phyloP scores from a whole-genome alignment of 805 yeast species.

The Maudiozyma bulderi region DNA sequence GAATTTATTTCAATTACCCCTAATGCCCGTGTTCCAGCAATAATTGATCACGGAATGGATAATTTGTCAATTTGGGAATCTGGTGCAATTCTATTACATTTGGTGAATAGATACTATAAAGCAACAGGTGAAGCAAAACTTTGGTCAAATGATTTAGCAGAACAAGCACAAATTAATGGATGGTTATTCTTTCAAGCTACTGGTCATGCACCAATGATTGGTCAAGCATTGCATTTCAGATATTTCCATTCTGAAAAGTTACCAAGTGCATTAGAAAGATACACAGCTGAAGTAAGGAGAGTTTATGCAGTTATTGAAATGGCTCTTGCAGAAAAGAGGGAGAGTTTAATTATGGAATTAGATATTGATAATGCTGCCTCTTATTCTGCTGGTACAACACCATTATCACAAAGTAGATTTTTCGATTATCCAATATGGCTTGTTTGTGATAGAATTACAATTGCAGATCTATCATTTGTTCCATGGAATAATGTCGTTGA shows the following conservation, averaged over 20 bases:
- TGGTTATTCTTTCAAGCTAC: conserved; percentile 95
- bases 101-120: conserved; percentile 57
- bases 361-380: conserved; percentile 83
- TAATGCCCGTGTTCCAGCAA: conserved; percentile 90
- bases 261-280: conserved; percentile 82
- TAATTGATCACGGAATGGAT: conserved; percentile 77
- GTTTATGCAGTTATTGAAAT: conserved; percentile 91
- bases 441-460: conserved; percentile 73
- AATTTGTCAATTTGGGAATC: conserved; percentile 88
- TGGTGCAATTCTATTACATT: conserved; percentile 79
- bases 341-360: conserved; percentile 78
- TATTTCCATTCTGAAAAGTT: conserved; percentile 82
- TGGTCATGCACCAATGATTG: conserved; percentile 98
- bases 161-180: conserved; percentile 73
- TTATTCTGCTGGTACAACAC: conserved; percentile 80
- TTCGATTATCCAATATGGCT: conserved; percentile 94
- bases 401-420: conserved; percentile 72
- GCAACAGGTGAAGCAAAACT: conserved; percentile 57
- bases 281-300: conserved; percentile 84
- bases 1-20: conserved; percentile 92
- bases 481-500: conserved; percentile 97
- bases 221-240: conserved; percentile 90
- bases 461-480: conserved; percentile 87
- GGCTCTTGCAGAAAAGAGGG: conserved; percentile 89
- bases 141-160: conserved; percentile 70